phyloP scores from a whole-genome alignment of 1,284 basidiomycete species.

The Sutorius eximius region DNA sequence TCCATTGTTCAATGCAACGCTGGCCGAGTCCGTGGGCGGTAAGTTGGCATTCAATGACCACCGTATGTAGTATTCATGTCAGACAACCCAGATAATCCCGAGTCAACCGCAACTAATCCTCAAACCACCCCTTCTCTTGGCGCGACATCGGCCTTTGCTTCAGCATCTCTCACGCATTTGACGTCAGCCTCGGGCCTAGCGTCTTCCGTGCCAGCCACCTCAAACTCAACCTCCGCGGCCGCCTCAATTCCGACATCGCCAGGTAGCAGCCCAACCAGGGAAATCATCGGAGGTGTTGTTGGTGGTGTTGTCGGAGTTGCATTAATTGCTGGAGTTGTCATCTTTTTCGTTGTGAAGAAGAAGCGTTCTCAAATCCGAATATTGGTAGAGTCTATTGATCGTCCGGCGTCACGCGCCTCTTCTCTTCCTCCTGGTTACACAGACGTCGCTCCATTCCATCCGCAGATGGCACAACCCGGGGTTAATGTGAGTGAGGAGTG shows the following conservation, averaged over 20 bases:
- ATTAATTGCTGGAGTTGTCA: slow-evolving; percentile 24
- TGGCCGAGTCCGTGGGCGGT: slow-evolving; percentile 29
- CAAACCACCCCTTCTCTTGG: slow-evolving; percentile 20
- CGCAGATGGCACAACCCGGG: slow-evolving; percentile 22
- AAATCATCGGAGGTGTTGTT: slow-evolving; percentile 39
- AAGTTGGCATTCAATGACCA: neutral
- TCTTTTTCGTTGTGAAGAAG: slow-evolving; percentile 35
- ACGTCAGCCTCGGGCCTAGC: neutral
- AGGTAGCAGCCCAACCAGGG: slow-evolving; percentile 10
- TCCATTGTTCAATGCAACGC: slow-evolving; percentile 22
- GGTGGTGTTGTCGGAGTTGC: slow-evolving; percentile 38
- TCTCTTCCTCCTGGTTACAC: slow-evolving; percentile 4
- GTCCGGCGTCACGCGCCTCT: neutral
- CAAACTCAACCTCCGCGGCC: too few species aligned
- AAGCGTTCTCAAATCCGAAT: slow-evolving; percentile 14
- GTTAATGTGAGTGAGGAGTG: slow-evolving; percentile 30
- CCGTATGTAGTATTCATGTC: neutral
- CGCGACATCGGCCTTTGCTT: neutral
- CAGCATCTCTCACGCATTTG: slow-evolving; percentile 4
- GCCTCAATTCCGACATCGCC: neutral
- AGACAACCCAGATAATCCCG: slow-evolving; percentile 26
- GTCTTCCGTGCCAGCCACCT: neutral
- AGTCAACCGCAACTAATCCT: slow-evolving; percentile 21
- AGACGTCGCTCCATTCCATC: slow-evolving; percentile 5
- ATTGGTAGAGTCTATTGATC: slow-evolving; percentile 2